Evolutionary conservation across 163 green algal species (phyloP).

Genomic region (Trebouxiophyceae sp.): DNA sequence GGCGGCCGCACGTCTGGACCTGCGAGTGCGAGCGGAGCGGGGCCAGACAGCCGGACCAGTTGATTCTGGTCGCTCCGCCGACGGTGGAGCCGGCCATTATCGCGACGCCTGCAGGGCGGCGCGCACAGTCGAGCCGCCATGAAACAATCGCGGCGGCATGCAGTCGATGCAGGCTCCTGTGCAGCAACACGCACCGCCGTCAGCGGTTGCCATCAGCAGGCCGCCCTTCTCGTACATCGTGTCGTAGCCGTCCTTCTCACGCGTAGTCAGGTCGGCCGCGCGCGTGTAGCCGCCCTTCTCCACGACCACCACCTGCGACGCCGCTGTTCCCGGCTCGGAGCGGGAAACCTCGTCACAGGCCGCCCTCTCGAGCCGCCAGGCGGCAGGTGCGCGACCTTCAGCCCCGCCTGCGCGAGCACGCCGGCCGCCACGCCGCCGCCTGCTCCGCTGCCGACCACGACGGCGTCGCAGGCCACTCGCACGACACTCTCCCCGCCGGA

Average conservation of each 20-base stretch:
- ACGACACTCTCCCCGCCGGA: too few species aligned
- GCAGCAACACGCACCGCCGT: neutral
- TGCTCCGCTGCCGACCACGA: conserved; percentile 60
- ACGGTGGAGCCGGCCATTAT: conserved; percentile 59
- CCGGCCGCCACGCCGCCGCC: conserved; percentile 54
- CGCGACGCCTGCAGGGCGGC: conserved; percentile 27
- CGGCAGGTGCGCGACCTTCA: conserved; percentile 25
- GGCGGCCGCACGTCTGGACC: neutral
- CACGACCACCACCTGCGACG: conserved; percentile 30
- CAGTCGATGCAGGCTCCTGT: neutral
- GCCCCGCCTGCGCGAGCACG: conserved; percentile 45
- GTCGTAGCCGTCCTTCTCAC: conserved; percentile 34
- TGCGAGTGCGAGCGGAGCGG: too few species aligned
- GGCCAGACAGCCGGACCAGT: conserved; percentile 49
- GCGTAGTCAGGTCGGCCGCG: conserved; percentile 20
- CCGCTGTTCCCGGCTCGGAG: too few species aligned
- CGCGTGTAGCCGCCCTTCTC: conserved; percentile 43
- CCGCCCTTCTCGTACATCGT: conserved; percentile 57
- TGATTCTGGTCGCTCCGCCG: conserved; percentile 64
- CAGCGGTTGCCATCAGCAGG: conserved; percentile 39
- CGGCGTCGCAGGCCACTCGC: conserved; percentile 40
- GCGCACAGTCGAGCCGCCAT: too few species aligned
- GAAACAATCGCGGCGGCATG: too few species aligned
- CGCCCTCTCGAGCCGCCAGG: neutral
- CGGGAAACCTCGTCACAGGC: neutral